Conservation (phyloP, 2,329 filamentous ascomycete species). For the Simplicillium sp. region DNA sequence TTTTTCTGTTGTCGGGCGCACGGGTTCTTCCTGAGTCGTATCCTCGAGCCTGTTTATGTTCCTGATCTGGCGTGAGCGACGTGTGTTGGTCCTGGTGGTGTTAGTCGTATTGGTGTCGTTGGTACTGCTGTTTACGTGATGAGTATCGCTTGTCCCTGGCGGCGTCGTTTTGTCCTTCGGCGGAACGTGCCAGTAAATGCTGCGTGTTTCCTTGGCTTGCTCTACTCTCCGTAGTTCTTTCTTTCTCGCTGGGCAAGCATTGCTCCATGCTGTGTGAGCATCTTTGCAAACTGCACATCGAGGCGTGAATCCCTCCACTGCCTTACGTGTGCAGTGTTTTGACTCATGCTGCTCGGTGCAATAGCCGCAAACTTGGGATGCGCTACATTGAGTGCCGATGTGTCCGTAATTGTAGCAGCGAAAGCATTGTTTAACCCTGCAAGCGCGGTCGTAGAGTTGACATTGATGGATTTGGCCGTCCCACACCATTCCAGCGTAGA, state of each 20-base stretch:
- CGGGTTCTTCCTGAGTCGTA: too few species aligned
- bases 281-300: constrained; percentile 15
- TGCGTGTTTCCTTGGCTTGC: constrained; percentile 9
- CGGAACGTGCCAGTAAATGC: too few species aligned
- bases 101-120: too few species aligned
- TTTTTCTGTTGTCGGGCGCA: too few species aligned
- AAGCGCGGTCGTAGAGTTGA: constrained; percentile 15
- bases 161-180: too few species aligned
- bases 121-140: too few species aligned
- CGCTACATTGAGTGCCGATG: constrained; percentile 3
- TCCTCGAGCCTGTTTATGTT: too few species aligned
- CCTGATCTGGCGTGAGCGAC: too few species aligned
- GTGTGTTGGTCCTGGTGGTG: too few species aligned
- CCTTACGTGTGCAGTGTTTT: constrained; percentile 12
- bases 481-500: constrained; percentile 12
- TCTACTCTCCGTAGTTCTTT: constrained; percentile 13
- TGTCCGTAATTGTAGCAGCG: constrained; percentile 14
- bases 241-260: constrained; percentile 14
- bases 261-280: constrained; percentile 15
- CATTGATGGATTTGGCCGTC: constrained; percentile 4
- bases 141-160: too few species aligned
- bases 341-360: constrained; percentile 13
- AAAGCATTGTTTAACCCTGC: constrained; percentile 17
- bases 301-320: constrained; percentile 8
- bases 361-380: constrained; percentile 14